A percentile compares a stretch with the other conserved stretches of the same genome.
These are phyloP conservation scores for Cytauxzoon felis DNA, from an alignment of 169 alveolate genomes.

Conservation along the genomic window DNA sequence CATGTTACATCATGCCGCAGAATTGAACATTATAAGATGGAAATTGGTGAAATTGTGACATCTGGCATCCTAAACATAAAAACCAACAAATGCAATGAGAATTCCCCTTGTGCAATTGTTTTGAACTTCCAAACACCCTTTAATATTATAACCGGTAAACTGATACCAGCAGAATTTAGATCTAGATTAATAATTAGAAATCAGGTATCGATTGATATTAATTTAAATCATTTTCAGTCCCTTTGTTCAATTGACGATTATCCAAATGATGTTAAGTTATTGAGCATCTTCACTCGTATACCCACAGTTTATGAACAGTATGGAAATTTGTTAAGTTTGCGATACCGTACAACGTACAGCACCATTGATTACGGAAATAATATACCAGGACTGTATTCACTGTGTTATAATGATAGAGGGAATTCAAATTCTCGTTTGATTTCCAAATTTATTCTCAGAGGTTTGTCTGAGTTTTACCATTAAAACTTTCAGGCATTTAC, in stretches of 20 bases:
- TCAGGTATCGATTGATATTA: conserved; percentile 1
- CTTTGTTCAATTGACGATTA: too few relatives aligned
- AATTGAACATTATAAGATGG: conserved; percentile 20
- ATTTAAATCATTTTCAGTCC: background rate
- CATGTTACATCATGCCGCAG: background rate
- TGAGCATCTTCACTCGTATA: too few relatives aligned
- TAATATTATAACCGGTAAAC: background rate
- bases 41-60: conserved; percentile 13
- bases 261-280: too few relatives aligned
- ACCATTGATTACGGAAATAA: background rate
- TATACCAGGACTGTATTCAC: background rate
- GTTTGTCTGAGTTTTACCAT: background rate
- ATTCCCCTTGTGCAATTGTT: background rate
- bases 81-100: background rate
- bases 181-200: conserved; percentile 5
- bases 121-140: background rate
- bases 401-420: background rate
- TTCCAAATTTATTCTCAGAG: background rate
- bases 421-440: background rate
- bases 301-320: too few relatives aligned
- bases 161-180: background rate
- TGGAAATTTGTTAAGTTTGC: background rate
- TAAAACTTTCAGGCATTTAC: background rate
- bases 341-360: conserved; percentile 6
- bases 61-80: conserved; percentile 4